phyloP scores from a whole-genome alignment of 1,139 yeast genomes.

The Geotrichum fermentans region DNA sequence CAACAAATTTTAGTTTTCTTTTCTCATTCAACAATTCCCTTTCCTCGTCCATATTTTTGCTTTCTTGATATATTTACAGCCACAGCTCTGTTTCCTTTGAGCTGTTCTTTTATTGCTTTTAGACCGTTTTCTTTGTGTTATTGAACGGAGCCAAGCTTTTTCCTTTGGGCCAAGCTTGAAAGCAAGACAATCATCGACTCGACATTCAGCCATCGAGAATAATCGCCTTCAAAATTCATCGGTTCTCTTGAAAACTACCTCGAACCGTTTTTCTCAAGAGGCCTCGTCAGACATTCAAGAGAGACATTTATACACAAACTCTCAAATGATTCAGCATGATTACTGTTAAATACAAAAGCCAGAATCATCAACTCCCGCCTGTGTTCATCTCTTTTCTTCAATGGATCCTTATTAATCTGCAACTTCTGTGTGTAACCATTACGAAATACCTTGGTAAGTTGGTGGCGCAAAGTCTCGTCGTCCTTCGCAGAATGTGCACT shows the following conservation, averaged over 20 bases:
- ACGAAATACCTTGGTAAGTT: background rate
- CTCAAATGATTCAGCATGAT: conserved; percentile 12
- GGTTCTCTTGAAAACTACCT: background rate
- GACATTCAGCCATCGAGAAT: too few relatives aligned
- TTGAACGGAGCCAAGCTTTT: background rate
- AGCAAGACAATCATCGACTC: too few relatives aligned
- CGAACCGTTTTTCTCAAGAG: background rate
- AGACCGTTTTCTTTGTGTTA: background rate
- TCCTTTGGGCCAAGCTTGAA: background rate
- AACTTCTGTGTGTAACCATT: background rate
- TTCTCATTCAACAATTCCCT: background rate
- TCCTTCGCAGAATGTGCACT: background rate
- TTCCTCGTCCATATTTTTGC: background rate
- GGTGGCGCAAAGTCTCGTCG: background rate
- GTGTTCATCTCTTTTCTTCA: conserved; percentile 1
- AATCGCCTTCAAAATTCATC: background rate
- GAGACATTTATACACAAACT: background rate
- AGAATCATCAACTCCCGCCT: conserved; percentile 3
- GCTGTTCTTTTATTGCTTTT: background rate
- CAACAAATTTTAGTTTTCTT: background rate
- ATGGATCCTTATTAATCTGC: conserved; percentile 2
- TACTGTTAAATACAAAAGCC: conserved; percentile 10
- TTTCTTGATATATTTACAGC: background rate
- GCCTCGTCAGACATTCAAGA: background rate
- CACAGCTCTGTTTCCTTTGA: background rate